Evolutionary conservation across 148 eudicot genomes (phyloP), one percentile per base, ranked within the genome.

Genomic region (Rhododendron griersonianum): DNA sequence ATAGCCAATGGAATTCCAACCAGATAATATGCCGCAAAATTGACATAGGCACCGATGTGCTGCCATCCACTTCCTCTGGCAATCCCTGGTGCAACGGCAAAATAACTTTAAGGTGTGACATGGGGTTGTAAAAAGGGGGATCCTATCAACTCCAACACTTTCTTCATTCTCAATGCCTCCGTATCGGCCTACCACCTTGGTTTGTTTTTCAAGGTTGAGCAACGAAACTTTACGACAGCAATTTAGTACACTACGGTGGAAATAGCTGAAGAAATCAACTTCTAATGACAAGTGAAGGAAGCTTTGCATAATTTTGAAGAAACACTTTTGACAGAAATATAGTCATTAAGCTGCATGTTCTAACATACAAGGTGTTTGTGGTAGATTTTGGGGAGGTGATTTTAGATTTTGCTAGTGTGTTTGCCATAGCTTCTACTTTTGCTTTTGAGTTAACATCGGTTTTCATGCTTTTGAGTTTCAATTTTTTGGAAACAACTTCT

Each of bases 31-130:
- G 92, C 87, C 51, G 88, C 92, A 50, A 92, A 74, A 80, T 89
- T 90, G 11, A 90, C 86, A 81, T 86, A 89, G 19, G 92, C 93
- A 41, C 92, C 44, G 7, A 41, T 41, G 5, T 85, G 88, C 80
- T 92, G 93, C 92, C 91, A 82, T 75, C 92, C 91, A 57, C 86
- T 80, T 67, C 93, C 93, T 88, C 91, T 89, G 19, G 88, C 89
- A 51, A 92, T 88, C 57, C 93, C 91, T 92, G 83, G 16, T 61
- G 10, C 65, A 65, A 59, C 39, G 78, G 2, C 16, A 15, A 41
- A 84, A 21, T 2, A 5, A 48, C 14, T 45, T 65, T 11, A 7
- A 67, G 15, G 75, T 28, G 35, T 9, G 85, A 9, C 8, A 83
- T 74, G 21, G 21, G 19, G 44, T 53, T 53, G 4, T 15, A 1